These are phyloP conservation scores for Penicillium pulvis DNA, from an alignment of 495 filamentous ascomycete genomes.

Conservation along the genomic window DNA sequence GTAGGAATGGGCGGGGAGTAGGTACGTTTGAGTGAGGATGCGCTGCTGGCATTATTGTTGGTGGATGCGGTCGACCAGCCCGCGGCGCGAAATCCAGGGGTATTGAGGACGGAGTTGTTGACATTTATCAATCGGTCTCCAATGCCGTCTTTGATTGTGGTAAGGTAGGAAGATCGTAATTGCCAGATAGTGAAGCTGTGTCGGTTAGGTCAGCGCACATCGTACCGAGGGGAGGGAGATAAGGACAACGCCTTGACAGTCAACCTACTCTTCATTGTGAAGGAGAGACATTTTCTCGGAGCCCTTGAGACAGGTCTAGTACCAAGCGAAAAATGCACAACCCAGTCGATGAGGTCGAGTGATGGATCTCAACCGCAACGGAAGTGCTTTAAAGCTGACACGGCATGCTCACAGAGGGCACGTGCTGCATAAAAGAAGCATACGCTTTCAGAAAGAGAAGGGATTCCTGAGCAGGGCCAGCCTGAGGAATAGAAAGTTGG, in stretches of 20 bases:
- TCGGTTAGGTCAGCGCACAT: slow-evolving; percentile 21
- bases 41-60: slow-evolving; percentile 36
- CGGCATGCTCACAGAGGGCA: slow-evolving; percentile 21
- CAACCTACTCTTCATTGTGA: slow-evolving; percentile 90
- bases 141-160: slow-evolving; percentile 89
- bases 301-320: not conserved
- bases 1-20: slow-evolving; percentile 97
- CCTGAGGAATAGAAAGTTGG: slow-evolving; percentile 27
- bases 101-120: slow-evolving; percentile 86
- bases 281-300: slow-evolving; percentile 77
- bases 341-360: slow-evolving; percentile 9
- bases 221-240: not conserved
- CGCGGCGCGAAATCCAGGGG: slow-evolving; percentile 91
- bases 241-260: slow-evolving; percentile 3
- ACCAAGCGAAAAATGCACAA: slow-evolving; percentile 2
- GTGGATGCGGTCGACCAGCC: slow-evolving; percentile 80
- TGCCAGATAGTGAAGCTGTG: slow-evolving; percentile 89
- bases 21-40: slow-evolving; percentile 79
- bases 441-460: slow-evolving; percentile 14
- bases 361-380: slow-evolving; percentile 5
- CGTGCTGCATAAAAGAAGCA: slow-evolving; percentile 14
- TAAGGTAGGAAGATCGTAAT: slow-evolving; percentile 87
- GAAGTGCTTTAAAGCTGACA: slow-evolving; percentile 8
- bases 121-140: slow-evolving; percentile 94
- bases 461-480: slow-evolving; percentile 39